phyloP scores from a whole-genome alignment of 179 eudicot species.

The Camellia oleifera region DNA sequence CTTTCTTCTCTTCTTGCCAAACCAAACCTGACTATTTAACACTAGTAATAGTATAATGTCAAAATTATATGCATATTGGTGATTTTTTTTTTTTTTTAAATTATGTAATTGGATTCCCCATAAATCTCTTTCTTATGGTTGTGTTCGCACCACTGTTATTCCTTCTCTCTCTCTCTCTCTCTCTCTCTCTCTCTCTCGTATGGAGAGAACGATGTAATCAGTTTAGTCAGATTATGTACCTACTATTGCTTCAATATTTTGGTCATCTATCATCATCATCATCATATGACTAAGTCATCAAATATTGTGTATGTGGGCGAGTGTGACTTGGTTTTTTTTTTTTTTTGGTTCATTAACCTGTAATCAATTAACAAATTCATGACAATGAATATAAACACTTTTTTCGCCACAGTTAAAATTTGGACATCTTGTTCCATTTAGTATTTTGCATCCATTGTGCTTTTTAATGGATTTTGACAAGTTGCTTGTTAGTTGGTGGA shows the following conservation, averaged over 20 bases:
- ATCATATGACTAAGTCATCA: not conserved
- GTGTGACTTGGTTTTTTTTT: not conserved
- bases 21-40: not conserved
- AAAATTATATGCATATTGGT: not conserved
- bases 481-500: not conserved
- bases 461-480: not conserved
- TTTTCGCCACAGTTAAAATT: not conserved
- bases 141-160: not conserved
- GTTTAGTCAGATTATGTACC: not conserved
- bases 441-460: conserved; percentile 4
- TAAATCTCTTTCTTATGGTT: not conserved
- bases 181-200: not conserved
- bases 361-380: not conserved
- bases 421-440: not conserved
- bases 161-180: not conserved
- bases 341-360: not conserved
- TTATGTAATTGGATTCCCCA: not conserved
- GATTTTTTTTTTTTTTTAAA: too few species aligned
- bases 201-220: not conserved
- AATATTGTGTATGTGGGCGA: not conserved
- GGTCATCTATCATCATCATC: not conserved
- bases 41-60: not conserved
- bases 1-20: not conserved
- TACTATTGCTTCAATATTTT: not conserved
- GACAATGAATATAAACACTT: not conserved